These are phyloP conservation scores for Xerocomus alliaceus DNA, from an alignment of 1,284 basidiomycete species.

Conservation along the genomic window DNA sequence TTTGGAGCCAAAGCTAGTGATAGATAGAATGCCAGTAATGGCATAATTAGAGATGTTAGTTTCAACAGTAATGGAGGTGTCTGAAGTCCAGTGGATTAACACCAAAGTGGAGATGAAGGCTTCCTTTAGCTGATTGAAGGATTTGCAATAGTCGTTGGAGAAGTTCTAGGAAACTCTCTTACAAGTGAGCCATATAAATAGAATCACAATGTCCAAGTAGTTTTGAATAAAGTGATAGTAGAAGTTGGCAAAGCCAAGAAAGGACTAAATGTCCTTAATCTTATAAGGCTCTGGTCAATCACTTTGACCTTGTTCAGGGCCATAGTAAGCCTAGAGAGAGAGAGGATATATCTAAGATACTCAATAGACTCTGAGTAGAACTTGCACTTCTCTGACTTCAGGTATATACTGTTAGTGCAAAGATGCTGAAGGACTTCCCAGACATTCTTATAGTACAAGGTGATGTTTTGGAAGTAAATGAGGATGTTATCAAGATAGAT, in stretches of 20 bases:
- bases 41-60: background rate
- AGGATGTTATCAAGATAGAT: conserved; percentile 4
- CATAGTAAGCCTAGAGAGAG: background rate
- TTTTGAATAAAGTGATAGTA: background rate
- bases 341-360: conserved; percentile 35
- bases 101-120: conserved; percentile 6
- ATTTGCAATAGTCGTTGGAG: background rate
- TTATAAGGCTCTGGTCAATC: conserved; percentile 19
- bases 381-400: conserved; percentile 40
- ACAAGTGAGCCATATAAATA: background rate
- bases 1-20: background rate
- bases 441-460: background rate
- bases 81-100: background rate
- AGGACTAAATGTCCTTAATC: conserved; percentile 11
- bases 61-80: background rate
- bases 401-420: conserved; percentile 15
- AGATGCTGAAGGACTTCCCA: background rate
- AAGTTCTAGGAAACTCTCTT: background rate
- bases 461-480: background rate
- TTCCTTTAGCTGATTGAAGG: background rate
- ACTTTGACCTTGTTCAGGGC: background rate
- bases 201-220: background rate
- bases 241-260: conserved; percentile 1
- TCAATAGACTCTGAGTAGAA: conserved; percentile 30
- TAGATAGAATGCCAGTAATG: background rate